phyloP scores from a whole-genome alignment of 2,329 filamentous ascomycete genomes.

The Aureobasidium musti region DNA sequence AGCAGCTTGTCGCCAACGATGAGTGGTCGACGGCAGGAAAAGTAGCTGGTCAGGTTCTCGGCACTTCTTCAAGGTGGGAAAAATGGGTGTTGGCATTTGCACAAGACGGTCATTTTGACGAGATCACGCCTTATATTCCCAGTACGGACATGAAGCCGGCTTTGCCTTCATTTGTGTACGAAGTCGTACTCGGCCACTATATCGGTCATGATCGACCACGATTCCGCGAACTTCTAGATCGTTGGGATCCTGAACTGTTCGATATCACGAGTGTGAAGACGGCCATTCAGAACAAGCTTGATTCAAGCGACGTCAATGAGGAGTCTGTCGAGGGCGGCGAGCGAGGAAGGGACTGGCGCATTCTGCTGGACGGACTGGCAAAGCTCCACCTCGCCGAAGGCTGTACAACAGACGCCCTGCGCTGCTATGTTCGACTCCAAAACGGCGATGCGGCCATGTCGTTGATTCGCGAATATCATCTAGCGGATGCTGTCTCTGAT shows the following conservation, averaged over 20 bases:
- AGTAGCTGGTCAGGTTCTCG: constrained; percentile 79
- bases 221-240: constrained; percentile 76
- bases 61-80: constrained; percentile 81
- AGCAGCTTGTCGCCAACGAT: constrained; percentile 72
- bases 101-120: constrained; percentile 80
- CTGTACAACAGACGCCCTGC: constrained; percentile 78
- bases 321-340: constrained; percentile 74
- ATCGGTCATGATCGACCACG: constrained; percentile 72
- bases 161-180: constrained; percentile 79
- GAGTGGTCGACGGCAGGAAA: constrained; percentile 78
- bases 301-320: constrained; percentile 71
- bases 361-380: constrained; percentile 83
- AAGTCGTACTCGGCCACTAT: constrained; percentile 86
- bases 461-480: constrained; percentile 81
- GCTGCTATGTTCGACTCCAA: constrained; percentile 85
- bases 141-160: constrained; percentile 74
- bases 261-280: constrained; percentile 74
- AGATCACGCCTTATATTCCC: constrained; percentile 83
- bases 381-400: constrained; percentile 81
- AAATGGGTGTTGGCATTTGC: constrained; percentile 95
- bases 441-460: constrained; percentile 87
- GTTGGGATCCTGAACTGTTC: constrained; percentile 83
- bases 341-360: constrained; percentile 78
- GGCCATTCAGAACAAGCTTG: constrained; percentile 78
- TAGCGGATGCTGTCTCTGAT: constrained; percentile 85